These are phyloP conservation scores for Exutisphaerella laricina DNA, from an alignment of 2,329 filamentous ascomycete genomes.

Conservation along the genomic window DNA sequence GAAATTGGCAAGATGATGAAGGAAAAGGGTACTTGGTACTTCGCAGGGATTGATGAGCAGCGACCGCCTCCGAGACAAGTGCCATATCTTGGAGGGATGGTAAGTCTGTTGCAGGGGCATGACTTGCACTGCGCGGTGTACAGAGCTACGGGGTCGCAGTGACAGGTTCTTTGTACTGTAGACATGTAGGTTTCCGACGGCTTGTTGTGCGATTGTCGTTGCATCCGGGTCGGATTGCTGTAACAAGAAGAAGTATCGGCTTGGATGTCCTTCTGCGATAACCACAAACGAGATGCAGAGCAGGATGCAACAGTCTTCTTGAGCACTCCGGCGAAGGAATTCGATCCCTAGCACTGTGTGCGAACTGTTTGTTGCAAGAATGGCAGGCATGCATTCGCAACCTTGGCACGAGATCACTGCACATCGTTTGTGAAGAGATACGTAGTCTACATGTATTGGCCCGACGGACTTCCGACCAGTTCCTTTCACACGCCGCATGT, in stretches of 20 bases:
- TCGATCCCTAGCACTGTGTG: no score
- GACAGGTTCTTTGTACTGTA: background rate
- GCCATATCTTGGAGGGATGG: background rate
- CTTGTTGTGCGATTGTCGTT: background rate
- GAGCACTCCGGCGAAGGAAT: no score
- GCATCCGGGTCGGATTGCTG: background rate
- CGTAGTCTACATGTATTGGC: no score
- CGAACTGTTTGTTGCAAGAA: no score
- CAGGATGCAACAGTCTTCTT: no score
- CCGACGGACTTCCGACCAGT: no score
- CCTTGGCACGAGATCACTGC: no score
- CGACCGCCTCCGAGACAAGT: conserved; percentile 1
- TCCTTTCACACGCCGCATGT: no score
- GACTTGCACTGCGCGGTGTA: background rate
- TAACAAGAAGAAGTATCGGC: background rate
- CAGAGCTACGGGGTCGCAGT: background rate
- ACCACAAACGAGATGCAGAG: no score
- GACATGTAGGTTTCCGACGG: conserved; percentile 1
- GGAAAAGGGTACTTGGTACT: background rate
- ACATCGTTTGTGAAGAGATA: no score
- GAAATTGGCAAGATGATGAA: conserved; percentile 3
- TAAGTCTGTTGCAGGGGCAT: conserved; percentile 1
- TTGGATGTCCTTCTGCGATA: no score
- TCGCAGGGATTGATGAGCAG: conserved; percentile 1
- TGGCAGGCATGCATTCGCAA: no score